These are phyloP conservation scores for Trapa bicornis DNA, from an alignment of 345 rosid genomes.

Conservation along the genomic window DNA sequence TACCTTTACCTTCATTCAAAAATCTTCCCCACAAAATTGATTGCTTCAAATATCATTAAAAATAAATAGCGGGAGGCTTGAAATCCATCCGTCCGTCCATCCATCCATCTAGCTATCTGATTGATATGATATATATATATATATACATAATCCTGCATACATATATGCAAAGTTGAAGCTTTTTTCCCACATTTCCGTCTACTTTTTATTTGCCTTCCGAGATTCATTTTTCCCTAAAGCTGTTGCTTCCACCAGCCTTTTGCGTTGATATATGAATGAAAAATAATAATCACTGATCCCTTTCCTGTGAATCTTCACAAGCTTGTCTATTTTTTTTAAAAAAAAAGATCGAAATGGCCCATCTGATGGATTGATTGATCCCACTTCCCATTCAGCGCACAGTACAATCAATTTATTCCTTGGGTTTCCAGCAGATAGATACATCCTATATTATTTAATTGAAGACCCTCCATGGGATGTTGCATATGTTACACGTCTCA, in stretches of 20 bases:
- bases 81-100: background rate
- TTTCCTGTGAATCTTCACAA: constrained; percentile 1
- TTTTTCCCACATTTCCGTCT: constrained; percentile 9
- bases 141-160: background rate
- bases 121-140: too few relatives aligned
- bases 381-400: background rate
- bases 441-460: background rate
- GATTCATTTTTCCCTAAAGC: constrained; percentile 11
- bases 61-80: background rate
- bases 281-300: constrained; percentile 3
- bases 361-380: background rate
- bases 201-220: constrained; percentile 16
- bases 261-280: constrained; percentile 1
- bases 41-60: too few relatives aligned
- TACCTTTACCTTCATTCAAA: background rate
- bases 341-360: background rate
- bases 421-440: background rate
- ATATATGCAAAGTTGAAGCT: background rate
- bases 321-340: background rate
- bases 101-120: too few relatives aligned
- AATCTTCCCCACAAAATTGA: too few relatives aligned
- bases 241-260: constrained; percentile 8
- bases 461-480: too few relatives aligned
- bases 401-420: background rate
- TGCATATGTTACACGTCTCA: too few relatives aligned